Conservation (phyloP, 768 basidiomycete species). For the Mycena haematopus region DNA sequence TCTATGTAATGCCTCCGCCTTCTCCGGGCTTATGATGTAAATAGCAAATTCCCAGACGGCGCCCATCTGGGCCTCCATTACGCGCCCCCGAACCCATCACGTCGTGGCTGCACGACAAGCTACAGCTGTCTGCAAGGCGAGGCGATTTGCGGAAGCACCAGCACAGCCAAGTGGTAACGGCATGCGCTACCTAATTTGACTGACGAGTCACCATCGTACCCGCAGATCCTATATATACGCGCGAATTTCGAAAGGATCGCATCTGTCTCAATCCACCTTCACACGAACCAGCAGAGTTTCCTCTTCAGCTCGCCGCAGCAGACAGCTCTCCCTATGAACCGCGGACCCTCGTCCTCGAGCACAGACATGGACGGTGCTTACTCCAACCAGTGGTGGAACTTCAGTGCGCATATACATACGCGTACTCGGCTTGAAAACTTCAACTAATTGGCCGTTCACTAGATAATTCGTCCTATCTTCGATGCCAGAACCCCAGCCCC, state of each 20-base stretch:
- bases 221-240: conserved; percentile 13
- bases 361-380: background rate
- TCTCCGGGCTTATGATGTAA: background rate
- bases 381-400: background rate
- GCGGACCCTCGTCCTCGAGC: background rate
- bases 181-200: background rate
- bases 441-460: background rate
- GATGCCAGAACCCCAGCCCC: background rate
- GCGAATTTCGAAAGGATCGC: background rate
- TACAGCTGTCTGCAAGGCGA: conserved; percentile 17
- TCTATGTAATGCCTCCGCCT: background rate
- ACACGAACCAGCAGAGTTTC: background rate
- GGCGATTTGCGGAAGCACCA: conserved; percentile 12
- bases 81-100: conserved; percentile 3
- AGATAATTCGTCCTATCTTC: background rate
- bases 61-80: conserved; percentile 3
- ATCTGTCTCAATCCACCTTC: background rate
- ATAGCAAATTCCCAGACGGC: background rate
- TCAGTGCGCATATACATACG: background rate
- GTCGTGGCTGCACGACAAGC: conserved; percentile 10
- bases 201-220: conserved; percentile 8
- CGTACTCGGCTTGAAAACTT: background rate
- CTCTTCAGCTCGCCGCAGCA: conserved; percentile 2
- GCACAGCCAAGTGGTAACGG: conserved; percentile 10
- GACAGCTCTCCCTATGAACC: background rate